Base-by-base conservation (phyloP, 306 rosid genomes). In the Malus sieversii region DNA sequence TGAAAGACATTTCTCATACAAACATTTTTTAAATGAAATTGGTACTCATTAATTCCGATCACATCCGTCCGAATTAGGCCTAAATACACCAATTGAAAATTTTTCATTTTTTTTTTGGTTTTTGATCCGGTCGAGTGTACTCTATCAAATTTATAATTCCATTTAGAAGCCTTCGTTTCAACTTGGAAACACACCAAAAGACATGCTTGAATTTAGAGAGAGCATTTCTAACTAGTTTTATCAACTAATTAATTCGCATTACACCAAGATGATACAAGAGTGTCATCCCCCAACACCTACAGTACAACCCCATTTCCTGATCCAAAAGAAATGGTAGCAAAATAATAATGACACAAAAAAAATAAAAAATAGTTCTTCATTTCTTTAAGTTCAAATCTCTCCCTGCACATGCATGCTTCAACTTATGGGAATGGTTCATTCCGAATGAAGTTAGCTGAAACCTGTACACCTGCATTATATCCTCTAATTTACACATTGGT, bases 241-340 rank as follows among this genome's bases (percentile, higher is more conserved):
- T 74, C 35, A 62, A 30, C 77, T 74, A 74, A 62, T 16, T 42
- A 44, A 74, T 74, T 74, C 70, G 22, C 59, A 45, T 62, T 74
- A 62, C 70, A 74, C 48, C 77, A 45, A 45, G 42, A 62, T 14
- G 32, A 44, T 45, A 62, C 70, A 60, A 74, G 70, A 60, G 52
- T 22, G 68, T 44, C 70, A 61, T 74, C 60, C 77, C 77, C 77
- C 14, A 62, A 74, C 61, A 45, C 25, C 77, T 74, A 74, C 61
- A 74, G 29, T 11, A 25, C 55, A 73, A 16, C 33, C 29, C 46
- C 58, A 60, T 20, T 73, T 60, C 69, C 16, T 60, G 10, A 73
- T 45, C 60, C 44, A 61, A 44, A 73, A 60, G 44, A 23, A 33
- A 35, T 66, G 48, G 48, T 7, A 66, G 33, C 8, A 66, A 35